Evolutionary conservation across 805 yeast species (phyloP).

Genomic region (Trichomonascus vanleenenianus): DNA sequence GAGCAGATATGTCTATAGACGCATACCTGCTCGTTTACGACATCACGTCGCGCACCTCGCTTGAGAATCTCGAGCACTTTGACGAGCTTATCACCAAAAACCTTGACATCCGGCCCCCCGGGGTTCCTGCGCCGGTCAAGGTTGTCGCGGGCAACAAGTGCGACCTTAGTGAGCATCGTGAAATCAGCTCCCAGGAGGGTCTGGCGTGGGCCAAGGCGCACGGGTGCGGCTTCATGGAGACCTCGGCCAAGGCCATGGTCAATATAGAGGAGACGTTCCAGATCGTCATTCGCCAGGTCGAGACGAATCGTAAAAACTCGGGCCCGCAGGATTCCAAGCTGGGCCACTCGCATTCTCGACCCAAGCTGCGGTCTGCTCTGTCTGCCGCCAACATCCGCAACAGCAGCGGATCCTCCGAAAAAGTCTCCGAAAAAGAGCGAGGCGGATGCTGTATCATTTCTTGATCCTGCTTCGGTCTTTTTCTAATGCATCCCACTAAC

Average conservation of each 20-base stretch:
- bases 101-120: conserved; percentile 43
- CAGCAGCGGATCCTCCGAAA: not conserved
- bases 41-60: conserved; percentile 24
- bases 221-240: conserved; percentile 71
- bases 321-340: not conserved
- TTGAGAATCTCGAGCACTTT: conserved; percentile 26
- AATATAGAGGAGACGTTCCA: conserved; percentile 76
- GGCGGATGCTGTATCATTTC: conserved; percentile 8
- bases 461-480: conserved; percentile 3
- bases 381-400: conserved; percentile 12
- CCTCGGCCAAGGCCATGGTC: conserved; percentile 78
- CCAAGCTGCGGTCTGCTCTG: conserved; percentile 12
- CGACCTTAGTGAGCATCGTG: conserved; percentile 51
- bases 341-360: conserved; percentile 5
- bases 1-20: conserved; percentile 23
- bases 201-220: conserved; percentile 50
- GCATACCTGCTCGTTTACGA: conserved; percentile 30
- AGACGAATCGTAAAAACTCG: conserved; percentile 7
- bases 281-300: conserved; percentile 52
- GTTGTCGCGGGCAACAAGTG: conserved; percentile 61
- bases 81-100: conserved; percentile 47
- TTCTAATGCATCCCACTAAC: conserved; percentile 2
- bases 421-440: not conserved
- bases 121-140: conserved; percentile 49
- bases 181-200: conserved; percentile 48